Conservation (phyloP, 306 rosid species). For the Rosa chinensis region DNA sequence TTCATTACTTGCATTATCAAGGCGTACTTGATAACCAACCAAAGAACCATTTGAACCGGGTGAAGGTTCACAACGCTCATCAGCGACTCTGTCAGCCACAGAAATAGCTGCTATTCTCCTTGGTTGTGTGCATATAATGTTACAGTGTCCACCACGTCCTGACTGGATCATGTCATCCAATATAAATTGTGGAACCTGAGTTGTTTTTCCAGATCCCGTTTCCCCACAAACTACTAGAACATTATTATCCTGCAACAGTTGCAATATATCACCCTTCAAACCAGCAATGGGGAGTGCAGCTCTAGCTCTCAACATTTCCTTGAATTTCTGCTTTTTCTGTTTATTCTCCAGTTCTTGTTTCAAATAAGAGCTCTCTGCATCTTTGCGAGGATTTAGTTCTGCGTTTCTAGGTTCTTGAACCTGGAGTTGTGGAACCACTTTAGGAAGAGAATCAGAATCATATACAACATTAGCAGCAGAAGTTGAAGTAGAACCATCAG, state of each 20-base stretch:
- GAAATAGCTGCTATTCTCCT: conserved; percentile 99
- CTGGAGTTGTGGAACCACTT: conserved; percentile 31
- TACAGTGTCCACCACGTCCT: conserved; percentile 72
- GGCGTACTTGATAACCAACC: conserved; percentile 99
- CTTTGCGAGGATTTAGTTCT: conserved; percentile 49
- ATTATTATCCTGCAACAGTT: conserved; percentile 61
- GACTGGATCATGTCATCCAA: conserved; percentile 91
- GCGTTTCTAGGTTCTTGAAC: conserved; percentile 38
- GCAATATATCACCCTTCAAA: conserved; percentile 66
- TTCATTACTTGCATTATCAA: conserved; percentile 91
- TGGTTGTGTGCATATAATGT: conserved; percentile 94
- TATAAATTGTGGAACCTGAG: conserved; percentile 98
- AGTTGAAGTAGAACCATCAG: conserved; percentile 43
- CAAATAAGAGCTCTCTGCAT: conserved; percentile 62
- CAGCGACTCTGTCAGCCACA: conserved; percentile 97
- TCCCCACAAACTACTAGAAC: conserved; percentile 97
- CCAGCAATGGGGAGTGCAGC: conserved; percentile 80
- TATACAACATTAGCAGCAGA: conserved; percentile 39
- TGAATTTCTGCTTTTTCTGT: conserved; percentile 56
- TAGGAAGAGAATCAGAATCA: conserved; percentile 25
- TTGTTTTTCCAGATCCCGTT: conserved; percentile 99
- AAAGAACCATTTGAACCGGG: conserved; percentile 89
- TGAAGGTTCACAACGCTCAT: conserved; percentile 87
- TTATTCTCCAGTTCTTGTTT: conserved; percentile 49
- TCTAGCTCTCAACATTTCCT: conserved; percentile 82